Conservation (phyloP, 1,284 basidiomycete species). For the Apiotrichum akiyoshidainum region DNA sequence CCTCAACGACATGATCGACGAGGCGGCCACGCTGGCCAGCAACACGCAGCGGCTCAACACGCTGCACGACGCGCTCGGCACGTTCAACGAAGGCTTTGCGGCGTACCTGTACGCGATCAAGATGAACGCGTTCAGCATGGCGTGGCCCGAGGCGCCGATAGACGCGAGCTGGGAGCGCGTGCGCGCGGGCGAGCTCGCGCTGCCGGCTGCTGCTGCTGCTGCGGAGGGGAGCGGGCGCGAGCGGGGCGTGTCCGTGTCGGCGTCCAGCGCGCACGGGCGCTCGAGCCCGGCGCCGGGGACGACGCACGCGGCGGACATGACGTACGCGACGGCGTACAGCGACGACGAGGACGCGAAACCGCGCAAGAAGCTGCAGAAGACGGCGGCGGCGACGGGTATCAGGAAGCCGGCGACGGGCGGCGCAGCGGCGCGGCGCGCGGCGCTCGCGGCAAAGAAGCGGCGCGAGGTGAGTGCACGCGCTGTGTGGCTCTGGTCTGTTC, state of each 20-base stretch:
- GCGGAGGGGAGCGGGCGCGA: too few species aligned
- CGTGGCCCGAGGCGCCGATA: conserved; percentile 62
- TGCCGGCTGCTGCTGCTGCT: too few species aligned
- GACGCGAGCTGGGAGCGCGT: conserved; percentile 57
- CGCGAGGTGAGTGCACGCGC: conserved; percentile 49
- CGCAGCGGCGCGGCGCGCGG: conserved; percentile 25
- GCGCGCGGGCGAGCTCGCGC: conserved; percentile 5
- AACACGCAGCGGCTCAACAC: conserved; percentile 70
- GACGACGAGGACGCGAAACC: conserved; percentile 1
- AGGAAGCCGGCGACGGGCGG: neutral
- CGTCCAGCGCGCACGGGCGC: neutral
- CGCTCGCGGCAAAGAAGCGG: conserved; percentile 69
- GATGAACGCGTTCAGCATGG: conserved; percentile 88
- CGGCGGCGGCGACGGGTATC: neutral
- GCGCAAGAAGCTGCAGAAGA: neutral
- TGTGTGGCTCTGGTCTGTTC: neutral
- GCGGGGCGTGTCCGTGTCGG: neutral
- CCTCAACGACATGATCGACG: conserved; percentile 80
- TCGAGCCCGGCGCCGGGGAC: neutral
- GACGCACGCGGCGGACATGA: conserved; percentile 30
- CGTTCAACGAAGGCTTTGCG: conserved; percentile 90
- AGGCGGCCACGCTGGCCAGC: conserved; percentile 71
- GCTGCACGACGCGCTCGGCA: conserved; percentile 70
- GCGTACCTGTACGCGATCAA: conserved; percentile 87
- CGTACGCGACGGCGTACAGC: conserved; percentile 45